Base-by-base conservation (phyloP, 305 asterid genomes). In the Solanum hybrid region DNA sequence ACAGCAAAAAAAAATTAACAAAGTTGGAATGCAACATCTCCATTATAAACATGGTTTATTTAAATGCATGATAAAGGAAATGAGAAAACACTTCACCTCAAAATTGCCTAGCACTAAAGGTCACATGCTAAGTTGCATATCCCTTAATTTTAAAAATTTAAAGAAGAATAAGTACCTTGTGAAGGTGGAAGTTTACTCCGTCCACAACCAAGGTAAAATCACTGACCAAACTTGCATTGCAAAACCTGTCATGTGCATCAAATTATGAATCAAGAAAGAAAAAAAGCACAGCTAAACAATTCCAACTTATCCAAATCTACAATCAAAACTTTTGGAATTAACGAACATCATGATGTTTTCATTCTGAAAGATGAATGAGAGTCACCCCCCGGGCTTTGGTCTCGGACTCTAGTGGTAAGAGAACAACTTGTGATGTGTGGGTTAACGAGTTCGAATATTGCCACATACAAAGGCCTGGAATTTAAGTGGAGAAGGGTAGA, bases 161-260 rank as follows among this genome's bases (percentile, higher is more conserved):
- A 79, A 89, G 37, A 89, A 88, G 37, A 89, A 87, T 60, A 85
- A 82, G 88, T 93, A 98, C 99, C 99, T 97, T 98, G 92, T 98
- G 99, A 92, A 98, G 97, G 95, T 94, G 98, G 93, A 98, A 96
- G 78, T 90, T 93, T 77, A 94, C 92, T 56, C 93, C 95, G 24
- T 94, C 95, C 77, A 98, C 96, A 80, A 94, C 94, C 93, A 98
- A 90, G 36, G 94, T 94, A 88, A 98, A 89, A 93, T 97, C 99
- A 46, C 97, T 95, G 37, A 94, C 96, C 93, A 98, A 91, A 93
- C 93, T 96, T 87, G 97, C 91, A 91, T 90, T 91, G 93, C 96
- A 95, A 91, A 92, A 95, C 99, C 99, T 98, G 95, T 89, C 37
- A 91, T 37, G 66, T 5, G 37, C 90, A 91, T 86, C 60, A 90